Base-by-base conservation (phyloP, 2,329 filamentous ascomycete genomes). In the Penicillium sp. region DNA sequence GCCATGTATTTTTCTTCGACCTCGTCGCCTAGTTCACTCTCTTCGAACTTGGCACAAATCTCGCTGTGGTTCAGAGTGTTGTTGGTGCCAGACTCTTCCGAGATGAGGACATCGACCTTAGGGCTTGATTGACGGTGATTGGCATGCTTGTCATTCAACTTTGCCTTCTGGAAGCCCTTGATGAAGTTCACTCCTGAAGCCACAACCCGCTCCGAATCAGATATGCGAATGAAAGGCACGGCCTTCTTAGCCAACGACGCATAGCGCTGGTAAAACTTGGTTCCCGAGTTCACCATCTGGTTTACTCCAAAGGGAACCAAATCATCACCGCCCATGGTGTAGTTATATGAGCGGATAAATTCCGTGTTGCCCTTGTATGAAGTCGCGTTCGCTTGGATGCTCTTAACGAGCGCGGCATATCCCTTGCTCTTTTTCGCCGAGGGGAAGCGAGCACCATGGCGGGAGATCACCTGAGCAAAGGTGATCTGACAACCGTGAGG, bases 371-470 rank as follows among this genome's bases (percentile, higher is more conserved):
- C 78, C 8, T 82, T 82, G 69, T 89, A 93, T 0, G 74, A 73
- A 8, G 73, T 77, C 33, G 75, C 78, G 21, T 79, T 75, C 2
- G 80, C 81, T 59, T 93, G 86, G 60, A 97, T 88, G 48, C 83
- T 83, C 29, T 81, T 71, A 53, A 96, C 80, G 9, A 90, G 81
- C 6, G 78, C 73, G 40, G 80, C 81, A 75, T 96, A 96, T 7
- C 73, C 70, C 12, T 73, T 70, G 0, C 86, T 84, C 78, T 93
- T 95, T 63, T 79, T 78, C 12, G 77, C 69, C 0, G 92, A 96
- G 1, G 93, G 93, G 70, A 91, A 89, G 52, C 93, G 85, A 38
- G 90, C 90, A 48, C 92, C 93, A 71, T 97, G 93, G 2, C 93
- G 86, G 23, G 91, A 92, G 48, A 97, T 82, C 25, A 93, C 79